phyloP scores from a whole-genome alignment of 352 stramenopile species.

The Aphanomyces euteiches region DNA sequence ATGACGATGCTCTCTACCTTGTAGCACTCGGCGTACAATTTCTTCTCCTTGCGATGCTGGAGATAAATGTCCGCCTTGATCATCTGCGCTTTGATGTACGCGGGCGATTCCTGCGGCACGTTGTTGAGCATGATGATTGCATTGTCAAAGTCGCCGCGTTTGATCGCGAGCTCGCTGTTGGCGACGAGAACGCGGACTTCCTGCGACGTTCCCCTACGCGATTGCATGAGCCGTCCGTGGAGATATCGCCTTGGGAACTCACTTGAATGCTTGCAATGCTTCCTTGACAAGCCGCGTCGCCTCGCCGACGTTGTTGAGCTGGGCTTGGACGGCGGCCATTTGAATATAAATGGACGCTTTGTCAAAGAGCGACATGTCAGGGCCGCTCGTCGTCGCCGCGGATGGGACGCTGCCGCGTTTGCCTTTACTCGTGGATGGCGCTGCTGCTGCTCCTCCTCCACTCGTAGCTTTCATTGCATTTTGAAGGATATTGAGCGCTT shows the following conservation, averaged over 20 bases:
- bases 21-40: constrained; percentile 85
- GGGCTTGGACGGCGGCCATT: constrained; percentile 70
- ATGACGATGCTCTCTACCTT: constrained; percentile 36
- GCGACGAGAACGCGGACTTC: constrained; percentile 90
- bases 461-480: constrained; percentile 63
- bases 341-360: constrained; percentile 87
- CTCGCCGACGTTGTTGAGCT: constrained; percentile 69
- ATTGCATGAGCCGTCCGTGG: neutral
- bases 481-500: constrained; percentile 76
- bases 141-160: constrained; percentile 85
- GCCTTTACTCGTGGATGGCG: constrained; percentile 6
- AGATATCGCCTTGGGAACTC: neutral
- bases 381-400: constrained; percentile 8
- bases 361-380: constrained; percentile 64
- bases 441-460: constrained; percentile 26
- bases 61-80: constrained; percentile 93
- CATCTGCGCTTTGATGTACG: constrained; percentile 86
- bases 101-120: constrained; percentile 67
- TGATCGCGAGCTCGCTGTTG: constrained; percentile 87
- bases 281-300: constrained; percentile 63
- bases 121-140: constrained; percentile 88
- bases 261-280: constrained; percentile 68
- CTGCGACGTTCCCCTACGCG: constrained; percentile 58
- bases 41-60: constrained; percentile 88
- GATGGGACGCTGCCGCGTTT: constrained; percentile 7